phyloP scores from a whole-genome alignment of 164 flowering plant genomes.

The Akebia trifoliata region DNA sequence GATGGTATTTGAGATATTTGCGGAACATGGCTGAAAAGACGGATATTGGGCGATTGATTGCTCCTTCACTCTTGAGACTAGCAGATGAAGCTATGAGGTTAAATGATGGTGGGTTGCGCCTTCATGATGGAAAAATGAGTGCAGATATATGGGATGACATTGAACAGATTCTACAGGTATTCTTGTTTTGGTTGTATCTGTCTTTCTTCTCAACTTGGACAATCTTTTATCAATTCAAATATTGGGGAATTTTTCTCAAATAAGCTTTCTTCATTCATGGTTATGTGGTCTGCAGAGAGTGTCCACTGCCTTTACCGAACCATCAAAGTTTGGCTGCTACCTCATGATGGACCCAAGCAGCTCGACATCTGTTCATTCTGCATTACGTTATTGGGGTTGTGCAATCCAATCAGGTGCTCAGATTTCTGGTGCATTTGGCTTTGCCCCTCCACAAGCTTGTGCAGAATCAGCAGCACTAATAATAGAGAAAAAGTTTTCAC shows the following conservation, averaged over 20 bases:
- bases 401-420: constrained; percentile 83
- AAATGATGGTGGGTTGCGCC: constrained; percentile 27
- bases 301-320: constrained; percentile 52
- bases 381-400: constrained; percentile 87
- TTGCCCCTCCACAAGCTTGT: constrained; percentile 25
- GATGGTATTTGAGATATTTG: constrained; percentile 79
- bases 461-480: constrained; percentile 23
- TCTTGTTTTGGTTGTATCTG: neutral
- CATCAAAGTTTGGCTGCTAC: constrained; percentile 61
- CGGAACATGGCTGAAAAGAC: constrained; percentile 78
- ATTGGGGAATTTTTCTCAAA: neutral
- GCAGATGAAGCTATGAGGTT: constrained; percentile 55
- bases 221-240: neutral
- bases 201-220: neutral
- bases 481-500: constrained; percentile 42
- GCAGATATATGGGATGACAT: constrained; percentile 66
- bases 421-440: constrained; percentile 66
- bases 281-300: constrained; percentile 55
- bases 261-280: constrained; percentile 9
- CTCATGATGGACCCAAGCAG: constrained; percentile 56
- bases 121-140: constrained; percentile 56
- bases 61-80: constrained; percentile 76
- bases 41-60: constrained; percentile 77
- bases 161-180: constrained; percentile 64
- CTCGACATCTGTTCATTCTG: constrained; percentile 45